Evolutionary conservation across 495 filamentous ascomycete species (phyloP), one percentile per base, ranked within the genome.

Genomic region (Hypoxylon trugodes): DNA sequence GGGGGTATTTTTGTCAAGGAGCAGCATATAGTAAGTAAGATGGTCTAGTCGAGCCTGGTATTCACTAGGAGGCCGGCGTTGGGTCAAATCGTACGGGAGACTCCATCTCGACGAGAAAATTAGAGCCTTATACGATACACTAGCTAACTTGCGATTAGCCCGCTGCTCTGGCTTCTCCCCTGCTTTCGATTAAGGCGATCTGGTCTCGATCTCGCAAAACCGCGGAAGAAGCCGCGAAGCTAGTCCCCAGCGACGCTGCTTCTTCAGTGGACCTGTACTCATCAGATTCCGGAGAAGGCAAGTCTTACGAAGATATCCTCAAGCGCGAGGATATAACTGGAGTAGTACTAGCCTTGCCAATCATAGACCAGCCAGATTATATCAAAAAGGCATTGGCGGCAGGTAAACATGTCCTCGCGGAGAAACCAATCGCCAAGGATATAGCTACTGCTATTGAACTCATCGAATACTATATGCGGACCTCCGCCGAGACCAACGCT

Each of bases 391-490:
- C 89, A 3, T 79, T 95, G 0, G 62, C 74, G 0, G 89, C 89
- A 1, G 86, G 88, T 18, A 95, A 95, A 63, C 90, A 92, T 73
- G 91, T 94, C 4, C 74, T 94, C 0, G 87, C 80, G n/a, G 91
- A 96, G 74, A 96, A 95, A 72, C 91, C 91, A 13, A 84, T 94
- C 33, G 90, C 90, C 0, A 81, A 83, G 65, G 85, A 91, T 69
- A 65, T 91, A 15, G 76, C 79, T 2, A 77, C 83, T 0, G 91
- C 88, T 6, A 77, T 79, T 32, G 79, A 86, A 24, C 80, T 95
- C 25, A 70, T 91, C 33, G 47, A 78, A 6, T 90, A 84, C 79
- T 90, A 89, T 65, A 72, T 81, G 45, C 65, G 74, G 32, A 77
- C 81, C 9, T 80, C 82, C 26, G 45, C 53, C 22, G 55, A 66